Conservation (phyloP, 148 eudicot genomes). For the Rhododendron williamsianum region DNA sequence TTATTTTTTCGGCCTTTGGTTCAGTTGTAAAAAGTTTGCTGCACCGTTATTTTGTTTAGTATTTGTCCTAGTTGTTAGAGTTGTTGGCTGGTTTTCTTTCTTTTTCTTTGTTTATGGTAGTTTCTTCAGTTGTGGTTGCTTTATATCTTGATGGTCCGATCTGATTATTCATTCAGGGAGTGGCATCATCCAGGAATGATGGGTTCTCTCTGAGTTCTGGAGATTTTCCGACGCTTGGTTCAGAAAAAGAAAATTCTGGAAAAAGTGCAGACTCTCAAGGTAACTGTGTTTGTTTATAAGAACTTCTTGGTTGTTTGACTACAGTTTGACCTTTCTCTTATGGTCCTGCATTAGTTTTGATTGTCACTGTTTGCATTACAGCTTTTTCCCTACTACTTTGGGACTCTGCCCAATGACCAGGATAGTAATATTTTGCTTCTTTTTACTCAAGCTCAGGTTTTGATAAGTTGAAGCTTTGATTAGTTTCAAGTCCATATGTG, state of each 20-base stretch:
- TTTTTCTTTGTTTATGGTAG: background rate
- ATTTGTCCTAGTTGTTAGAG: background rate
- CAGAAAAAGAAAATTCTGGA: slow-evolving; percentile 60
- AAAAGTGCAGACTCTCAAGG: slow-evolving; percentile 51
- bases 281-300: slow-evolving; percentile 20
- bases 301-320: background rate
- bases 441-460: background rate
- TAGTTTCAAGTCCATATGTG: background rate
- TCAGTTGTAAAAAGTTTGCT: background rate
- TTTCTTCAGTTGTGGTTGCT: background rate
- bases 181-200: slow-evolving; percentile 35
- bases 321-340: background rate
- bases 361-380: background rate
- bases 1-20: background rate
- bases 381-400: background rate
- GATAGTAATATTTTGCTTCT: background rate
- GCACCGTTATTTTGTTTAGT: background rate
- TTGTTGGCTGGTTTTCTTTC: background rate
- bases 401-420: background rate
- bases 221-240: slow-evolving; percentile 93
- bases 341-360: background rate
- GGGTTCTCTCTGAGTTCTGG: slow-evolving; percentile 81
- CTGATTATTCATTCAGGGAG: slow-evolving; percentile 44
- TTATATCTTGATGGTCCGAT: slow-evolving; percentile 7
- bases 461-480: background rate